Evolutionary conservation across 2,329 filamentous ascomycete species (phyloP), one percentile per base, ranked within the genome.

Genomic region (Curvularia lunata): DNA sequence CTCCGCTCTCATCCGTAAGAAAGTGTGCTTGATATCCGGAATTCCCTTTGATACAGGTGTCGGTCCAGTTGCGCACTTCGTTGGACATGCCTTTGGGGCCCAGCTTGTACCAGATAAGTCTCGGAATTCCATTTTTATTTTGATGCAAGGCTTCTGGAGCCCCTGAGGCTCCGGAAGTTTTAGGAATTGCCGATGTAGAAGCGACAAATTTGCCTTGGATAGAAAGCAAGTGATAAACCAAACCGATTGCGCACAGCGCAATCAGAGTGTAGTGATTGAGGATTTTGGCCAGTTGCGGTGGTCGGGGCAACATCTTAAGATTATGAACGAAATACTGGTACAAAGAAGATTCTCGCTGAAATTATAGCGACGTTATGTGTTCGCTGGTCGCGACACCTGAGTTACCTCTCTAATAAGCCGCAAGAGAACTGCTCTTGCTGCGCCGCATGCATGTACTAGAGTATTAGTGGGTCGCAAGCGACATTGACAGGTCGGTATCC

Each of bases 101-200:
- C 4, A 78, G 59, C 54, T 79, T 79, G 58, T 78, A 78, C 78
- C 77, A 79, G 25, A 79, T 59, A 19, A 67, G 75, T 53, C 72
- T 65, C 6, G 76, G 69, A 46, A 78, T 71, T 5, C 42, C 43
- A 37, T 37, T 18, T 37, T 5, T 37, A 7, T n/a, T 48, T n/a
- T 43, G 8, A 2, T 57, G 45, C 38, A 16, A n/a, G 23, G 21
- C 21, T 5, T 18, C 23, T 28, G 38, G 16, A 5, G 30, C 30
- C 28, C 46, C 46, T 12, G 34, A 18, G 34, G 34, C 34, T 37
- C 16, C 34, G 18, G 34, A n/a, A 13, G 12, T 13, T 34, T 16
- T 13, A 16, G 32, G 16, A 5, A 16, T 37, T 37, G 34, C 13
- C 8, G 54, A 27, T 8, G 21, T 28, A 48, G 42, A 49, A 16